Conservation (phyloP, 2,329 filamentous ascomycete species). For the Botrytis tulipae region DNA sequence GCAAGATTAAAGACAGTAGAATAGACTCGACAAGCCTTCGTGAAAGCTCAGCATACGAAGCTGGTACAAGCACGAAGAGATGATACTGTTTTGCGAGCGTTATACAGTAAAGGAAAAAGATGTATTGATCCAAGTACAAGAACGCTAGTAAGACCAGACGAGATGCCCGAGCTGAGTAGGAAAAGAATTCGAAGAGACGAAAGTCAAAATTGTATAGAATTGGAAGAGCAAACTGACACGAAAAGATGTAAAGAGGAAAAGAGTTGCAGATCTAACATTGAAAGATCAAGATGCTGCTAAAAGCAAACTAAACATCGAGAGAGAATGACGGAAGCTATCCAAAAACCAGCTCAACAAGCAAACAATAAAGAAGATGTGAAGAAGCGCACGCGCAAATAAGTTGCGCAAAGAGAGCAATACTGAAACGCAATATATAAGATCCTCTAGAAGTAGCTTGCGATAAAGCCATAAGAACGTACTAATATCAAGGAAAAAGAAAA, state of each 20-base stretch:
- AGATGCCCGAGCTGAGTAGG: background rate
- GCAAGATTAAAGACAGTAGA: background rate
- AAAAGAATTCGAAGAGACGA: background rate
- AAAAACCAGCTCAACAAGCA: background rate
- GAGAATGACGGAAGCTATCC: background rate
- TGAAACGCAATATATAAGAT: background rate
- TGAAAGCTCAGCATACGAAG: background rate
- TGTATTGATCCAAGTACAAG: background rate
- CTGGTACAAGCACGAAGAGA: background rate
- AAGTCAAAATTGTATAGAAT: background rate
- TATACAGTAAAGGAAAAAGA: background rate
- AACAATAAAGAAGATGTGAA: background rate
- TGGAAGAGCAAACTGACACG: background rate
- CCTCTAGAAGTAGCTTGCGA: background rate
- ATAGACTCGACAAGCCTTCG: background rate
- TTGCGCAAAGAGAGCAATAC: background rate
- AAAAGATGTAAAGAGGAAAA: background rate
- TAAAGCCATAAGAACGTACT: background rate
- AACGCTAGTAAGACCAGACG: background rate
- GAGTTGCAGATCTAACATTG: background rate
- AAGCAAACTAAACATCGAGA: background rate
- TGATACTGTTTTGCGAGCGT: background rate
- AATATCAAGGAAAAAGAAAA: background rate
- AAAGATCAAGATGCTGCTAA: background rate
- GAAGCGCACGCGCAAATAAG: background rate